Conservation (phyloP, 1,139 yeast genomes). For the Suhomyces terraborum region DNA sequence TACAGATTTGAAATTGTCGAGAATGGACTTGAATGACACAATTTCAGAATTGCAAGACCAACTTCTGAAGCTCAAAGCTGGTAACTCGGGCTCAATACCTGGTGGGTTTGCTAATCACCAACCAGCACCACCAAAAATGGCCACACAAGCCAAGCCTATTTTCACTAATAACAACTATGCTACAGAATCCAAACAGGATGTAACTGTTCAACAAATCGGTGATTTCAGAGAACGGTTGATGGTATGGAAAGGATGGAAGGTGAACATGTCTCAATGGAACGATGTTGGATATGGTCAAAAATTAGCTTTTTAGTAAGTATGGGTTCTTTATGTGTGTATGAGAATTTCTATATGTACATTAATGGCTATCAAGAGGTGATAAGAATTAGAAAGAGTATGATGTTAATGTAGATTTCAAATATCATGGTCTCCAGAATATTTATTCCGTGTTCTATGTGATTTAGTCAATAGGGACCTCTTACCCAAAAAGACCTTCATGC, state of each 20-base stretch:
- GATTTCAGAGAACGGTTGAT: conserved; percentile 46
- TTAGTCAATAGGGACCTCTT: neutral
- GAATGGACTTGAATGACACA: conserved; percentile 50
- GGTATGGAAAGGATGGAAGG: conserved; percentile 84
- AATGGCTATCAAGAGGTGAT: conserved; percentile 8
- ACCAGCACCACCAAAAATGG: conserved; percentile 13
- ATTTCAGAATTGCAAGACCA: conserved; percentile 31
- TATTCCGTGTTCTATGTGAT: neutral
- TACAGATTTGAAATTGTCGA: conserved; percentile 44
- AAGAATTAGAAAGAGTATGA: conserved; percentile 3
- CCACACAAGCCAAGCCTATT: conserved; percentile 38
- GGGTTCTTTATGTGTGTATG: too few relatives aligned
- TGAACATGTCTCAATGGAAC: conserved; percentile 81
- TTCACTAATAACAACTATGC: conserved; percentile 41
- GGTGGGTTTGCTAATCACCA: conserved; percentile 8
- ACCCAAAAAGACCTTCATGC: neutral
- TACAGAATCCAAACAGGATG: conserved; percentile 31
- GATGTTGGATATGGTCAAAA: conserved; percentile 10
- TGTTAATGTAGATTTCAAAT: neutral
- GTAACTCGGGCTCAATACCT: conserved; percentile 7
- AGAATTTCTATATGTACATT: conserved; percentile 11
- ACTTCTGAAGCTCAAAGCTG: conserved; percentile 22
- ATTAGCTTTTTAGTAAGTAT: conserved; percentile 12
- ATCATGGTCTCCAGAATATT: neutral
- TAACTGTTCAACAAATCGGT: conserved; percentile 26